These are phyloP conservation scores for Globisporangium rhizosaccharum DNA, from an alignment of 352 stramenopile species.

Conservation along the genomic window DNA sequence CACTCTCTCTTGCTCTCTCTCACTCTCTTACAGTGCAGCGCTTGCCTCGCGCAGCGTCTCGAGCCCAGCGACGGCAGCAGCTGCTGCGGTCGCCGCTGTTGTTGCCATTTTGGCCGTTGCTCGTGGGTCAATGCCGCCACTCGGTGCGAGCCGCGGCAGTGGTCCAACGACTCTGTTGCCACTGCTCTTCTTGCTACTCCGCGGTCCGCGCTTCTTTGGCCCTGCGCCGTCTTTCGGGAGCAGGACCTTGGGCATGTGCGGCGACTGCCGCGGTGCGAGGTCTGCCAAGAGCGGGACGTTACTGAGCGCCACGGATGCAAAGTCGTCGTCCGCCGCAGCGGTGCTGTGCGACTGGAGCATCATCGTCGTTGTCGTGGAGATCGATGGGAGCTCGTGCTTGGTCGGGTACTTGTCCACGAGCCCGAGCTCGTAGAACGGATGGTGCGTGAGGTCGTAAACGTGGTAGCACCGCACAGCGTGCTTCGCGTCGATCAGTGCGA, in stretches of 20 bases:
- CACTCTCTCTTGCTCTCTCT: background rate
- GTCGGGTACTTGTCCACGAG: conserved; percentile 17
- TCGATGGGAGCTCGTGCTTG: conserved; percentile 16
- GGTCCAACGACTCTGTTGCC: no score
- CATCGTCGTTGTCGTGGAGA: conserved; percentile 3
- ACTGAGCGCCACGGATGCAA: conserved; percentile 7
- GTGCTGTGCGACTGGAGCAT: background rate
- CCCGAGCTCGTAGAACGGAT: conserved; percentile 21
- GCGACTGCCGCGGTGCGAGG: no score
- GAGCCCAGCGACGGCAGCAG: no score
- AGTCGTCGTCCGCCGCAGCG: conserved; percentile 1
- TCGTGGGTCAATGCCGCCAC: no score
- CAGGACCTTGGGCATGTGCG: no score
- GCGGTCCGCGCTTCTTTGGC: no score
- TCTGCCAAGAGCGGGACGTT: background rate
- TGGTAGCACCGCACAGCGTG: conserved; percentile 23
- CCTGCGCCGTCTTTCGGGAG: no score
- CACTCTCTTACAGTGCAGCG: background rate
- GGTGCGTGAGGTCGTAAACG: conserved; percentile 12
- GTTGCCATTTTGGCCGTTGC: no score
- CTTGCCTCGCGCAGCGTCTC: background rate
- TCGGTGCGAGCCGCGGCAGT: no score
- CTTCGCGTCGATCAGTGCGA: conserved; percentile 22
- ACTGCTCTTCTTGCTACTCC: no score
- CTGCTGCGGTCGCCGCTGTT: no score